Base-by-base conservation (phyloP, 768 basidiomycete genomes). In the Hericium erinaceus region DNA sequence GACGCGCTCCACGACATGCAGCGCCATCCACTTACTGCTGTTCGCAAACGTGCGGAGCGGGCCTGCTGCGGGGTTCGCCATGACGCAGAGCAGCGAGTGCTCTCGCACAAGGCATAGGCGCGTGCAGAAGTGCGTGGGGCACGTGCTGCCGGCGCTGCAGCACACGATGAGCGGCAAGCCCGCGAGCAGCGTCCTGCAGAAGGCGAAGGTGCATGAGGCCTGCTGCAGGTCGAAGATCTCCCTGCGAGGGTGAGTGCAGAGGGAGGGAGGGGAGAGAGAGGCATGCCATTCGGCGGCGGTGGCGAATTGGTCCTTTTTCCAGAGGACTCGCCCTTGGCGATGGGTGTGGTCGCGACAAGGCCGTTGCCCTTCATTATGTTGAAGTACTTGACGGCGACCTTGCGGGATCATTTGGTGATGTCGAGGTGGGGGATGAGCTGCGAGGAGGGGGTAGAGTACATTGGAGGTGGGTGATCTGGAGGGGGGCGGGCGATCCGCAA, bases 291-390 rank as follows among this genome's bases (percentile, higher is more conserved):
- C 86, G n/a, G 89, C 83, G n/a, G 87, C 85, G 22, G 89, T 70
- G 48, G 85, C 70, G 65, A 85, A 91, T 1, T 88, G 89, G 64
- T 91, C 87, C 66, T 95, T 91, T 58, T 83, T 85, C 90, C 92
- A 93, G 15, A 95, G 68, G 4, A 82, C 60, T 94, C 89, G 0
- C 87, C 89, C 64, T 83, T 79, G 24, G 72, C 71, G 54, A 95
- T 86, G 28, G 77, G 73, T 51, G 82, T 79, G 37, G 71, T 80
- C 1, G 90, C 89, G 0, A 94, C 80, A 38, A 95, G 73, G 0
- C 92, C 93, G 64, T 94, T 93, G 2, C 93, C 92, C 65, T 86
- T 92, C 58, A 75, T 73, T 59, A 77, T 75, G 51, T 81, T 76
- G 64, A 92, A 92, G 69, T 82, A 78, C 65, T 75, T 79, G 6